These are phyloP conservation scores for Teunomyces barrocoloradensis DNA, from an alignment of 805 yeast genomes.

Conservation along the genomic window DNA sequence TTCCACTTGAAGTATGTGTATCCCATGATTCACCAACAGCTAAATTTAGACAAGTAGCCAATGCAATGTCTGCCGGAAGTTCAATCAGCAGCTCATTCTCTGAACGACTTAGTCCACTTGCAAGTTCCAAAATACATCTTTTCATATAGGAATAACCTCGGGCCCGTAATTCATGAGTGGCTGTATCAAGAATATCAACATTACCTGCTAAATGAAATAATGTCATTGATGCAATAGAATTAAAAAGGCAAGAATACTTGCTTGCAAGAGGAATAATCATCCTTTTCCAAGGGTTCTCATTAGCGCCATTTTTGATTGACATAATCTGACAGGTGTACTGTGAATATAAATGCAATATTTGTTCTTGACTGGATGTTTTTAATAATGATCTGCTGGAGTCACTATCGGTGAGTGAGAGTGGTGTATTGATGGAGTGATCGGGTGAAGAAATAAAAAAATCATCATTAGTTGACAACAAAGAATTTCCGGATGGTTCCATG, in stretches of 20 bases:
- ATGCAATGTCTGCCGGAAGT: slow-evolving; percentile 62
- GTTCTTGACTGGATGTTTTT: slow-evolving; percentile 33
- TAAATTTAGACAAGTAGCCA: slow-evolving; percentile 60
- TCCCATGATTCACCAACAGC: slow-evolving; percentile 72
- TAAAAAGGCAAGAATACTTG: slow-evolving; percentile 55
- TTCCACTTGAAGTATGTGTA: slow-evolving; percentile 62
- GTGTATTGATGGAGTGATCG: neutral
- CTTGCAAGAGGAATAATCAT: slow-evolving; percentile 54
- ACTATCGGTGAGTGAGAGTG: slow-evolving; percentile 4
- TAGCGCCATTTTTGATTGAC: slow-evolving; percentile 62
- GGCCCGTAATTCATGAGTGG: slow-evolving; percentile 43
- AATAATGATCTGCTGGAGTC: slow-evolving; percentile 14
- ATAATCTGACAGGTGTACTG: slow-evolving; percentile 45
- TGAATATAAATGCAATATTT: slow-evolving; percentile 33
- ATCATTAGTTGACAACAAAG: neutral
- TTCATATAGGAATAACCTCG: slow-evolving; percentile 60
- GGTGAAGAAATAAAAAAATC: slow-evolving; percentile 4
- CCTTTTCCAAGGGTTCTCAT: slow-evolving; percentile 68
- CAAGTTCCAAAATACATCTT: slow-evolving; percentile 55
- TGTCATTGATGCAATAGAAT: slow-evolving; percentile 67
- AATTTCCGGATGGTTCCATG: neutral
- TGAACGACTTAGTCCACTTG: slow-evolving; percentile 46
- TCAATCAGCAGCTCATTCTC: slow-evolving; percentile 15
- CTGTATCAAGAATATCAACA: slow-evolving; percentile 34
- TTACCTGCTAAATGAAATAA: slow-evolving; percentile 51